A percentile compares a stretch with the other conserved stretches of the same genome.
These are phyloP conservation scores for Sclerotinia subarctica DNA, from an alignment of 2,329 filamentous ascomycete genomes.

Conservation along the genomic window DNA sequence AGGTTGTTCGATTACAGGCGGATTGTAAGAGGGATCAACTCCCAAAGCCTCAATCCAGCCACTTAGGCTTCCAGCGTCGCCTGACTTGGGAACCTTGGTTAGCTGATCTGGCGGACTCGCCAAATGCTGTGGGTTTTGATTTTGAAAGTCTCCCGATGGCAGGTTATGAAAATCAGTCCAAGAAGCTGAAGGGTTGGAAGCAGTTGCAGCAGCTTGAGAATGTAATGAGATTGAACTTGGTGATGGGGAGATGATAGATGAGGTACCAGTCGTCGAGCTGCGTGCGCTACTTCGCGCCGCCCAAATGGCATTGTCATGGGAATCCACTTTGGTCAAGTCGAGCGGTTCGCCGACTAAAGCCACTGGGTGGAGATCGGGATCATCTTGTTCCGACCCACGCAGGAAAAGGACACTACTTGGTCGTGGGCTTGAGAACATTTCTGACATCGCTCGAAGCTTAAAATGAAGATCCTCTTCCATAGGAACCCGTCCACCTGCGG, in stretches of 20 bases:
- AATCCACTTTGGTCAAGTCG: conserved; percentile 54
- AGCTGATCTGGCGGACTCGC: conserved; percentile 49
- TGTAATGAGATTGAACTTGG: conserved; percentile 62
- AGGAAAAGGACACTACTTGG: conserved; percentile 76
- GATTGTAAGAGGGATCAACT: conserved; percentile 81
- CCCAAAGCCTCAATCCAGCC: conserved; percentile 90
- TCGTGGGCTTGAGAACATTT: conserved; percentile 84
- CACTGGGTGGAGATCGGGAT: conserved; percentile 76
- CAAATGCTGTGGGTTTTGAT: conserved; percentile 43
- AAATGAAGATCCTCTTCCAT: conserved; percentile 73
- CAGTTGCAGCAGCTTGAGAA: conserved; percentile 46
- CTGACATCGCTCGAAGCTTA: conserved; percentile 74
- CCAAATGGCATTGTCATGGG: conserved; percentile 36
- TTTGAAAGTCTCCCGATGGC: conserved; percentile 47
- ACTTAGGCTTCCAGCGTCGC: conserved; percentile 63
- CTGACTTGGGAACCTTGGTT: conserved; percentile 55
- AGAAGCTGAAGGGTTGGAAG: conserved; percentile 42
- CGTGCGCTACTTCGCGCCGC: conserved; percentile 50
- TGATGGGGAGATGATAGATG: conserved; percentile 62
- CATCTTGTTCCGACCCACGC: conserved; percentile 72
- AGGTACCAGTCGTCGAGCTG: conserved; percentile 57
- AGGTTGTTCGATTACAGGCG: conserved; percentile 66
- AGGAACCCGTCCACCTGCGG: conserved; percentile 53
- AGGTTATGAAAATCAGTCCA: conserved; percentile 59
- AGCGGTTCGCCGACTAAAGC: conserved; percentile 65